These are phyloP conservation scores for Auriculariales sp. DNA, from an alignment of 768 basidiomycete genomes.

Conservation along the genomic window DNA sequence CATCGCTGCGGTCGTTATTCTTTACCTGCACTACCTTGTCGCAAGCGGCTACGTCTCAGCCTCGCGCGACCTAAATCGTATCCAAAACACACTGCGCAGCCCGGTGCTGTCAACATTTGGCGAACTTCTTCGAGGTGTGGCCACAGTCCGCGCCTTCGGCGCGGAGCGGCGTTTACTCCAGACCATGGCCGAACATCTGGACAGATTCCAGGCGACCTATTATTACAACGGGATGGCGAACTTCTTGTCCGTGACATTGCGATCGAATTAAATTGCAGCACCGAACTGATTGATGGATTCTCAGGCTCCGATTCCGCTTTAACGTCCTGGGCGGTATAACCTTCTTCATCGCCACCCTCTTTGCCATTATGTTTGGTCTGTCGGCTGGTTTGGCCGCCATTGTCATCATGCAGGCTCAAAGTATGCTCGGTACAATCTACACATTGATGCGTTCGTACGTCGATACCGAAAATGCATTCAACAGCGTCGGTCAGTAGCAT, in stretches of 20 bases:
- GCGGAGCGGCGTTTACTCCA: slow-evolving; percentile 5
- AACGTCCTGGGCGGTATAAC: slow-evolving; percentile 19
- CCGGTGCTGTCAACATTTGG: slow-evolving; percentile 9
- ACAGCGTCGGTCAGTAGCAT: not conserved
- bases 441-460: not conserved
- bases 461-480: not conserved
- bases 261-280: not conserved
- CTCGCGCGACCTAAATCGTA: slow-evolving; percentile 17
- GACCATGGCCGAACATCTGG: not conserved
- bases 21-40: not conserved
- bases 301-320: slow-evolving; percentile 12
- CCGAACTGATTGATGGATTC: not conserved
- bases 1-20: slow-evolving; percentile 3
- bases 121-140: slow-evolving; percentile 14
- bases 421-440: not conserved
- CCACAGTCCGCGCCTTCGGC: slow-evolving; percentile 8
- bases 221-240: slow-evolving; percentile 13
- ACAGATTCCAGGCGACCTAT: slow-evolving; percentile 2
- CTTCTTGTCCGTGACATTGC: slow-evolving; percentile 3
- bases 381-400: slow-evolving; percentile 14
- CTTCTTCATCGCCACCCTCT: slow-evolving; percentile 17
- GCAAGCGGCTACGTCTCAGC: slow-evolving; percentile 9
- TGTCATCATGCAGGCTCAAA: slow-evolving; percentile 13
- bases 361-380: slow-evolving; percentile 12
- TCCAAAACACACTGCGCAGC: slow-evolving; percentile 18